A percentile compares a stretch with the other conserved stretches of the same genome.
Conservation (phyloP, 2,329 filamentous ascomycete genomes). For the Curvularia sp. region DNA sequence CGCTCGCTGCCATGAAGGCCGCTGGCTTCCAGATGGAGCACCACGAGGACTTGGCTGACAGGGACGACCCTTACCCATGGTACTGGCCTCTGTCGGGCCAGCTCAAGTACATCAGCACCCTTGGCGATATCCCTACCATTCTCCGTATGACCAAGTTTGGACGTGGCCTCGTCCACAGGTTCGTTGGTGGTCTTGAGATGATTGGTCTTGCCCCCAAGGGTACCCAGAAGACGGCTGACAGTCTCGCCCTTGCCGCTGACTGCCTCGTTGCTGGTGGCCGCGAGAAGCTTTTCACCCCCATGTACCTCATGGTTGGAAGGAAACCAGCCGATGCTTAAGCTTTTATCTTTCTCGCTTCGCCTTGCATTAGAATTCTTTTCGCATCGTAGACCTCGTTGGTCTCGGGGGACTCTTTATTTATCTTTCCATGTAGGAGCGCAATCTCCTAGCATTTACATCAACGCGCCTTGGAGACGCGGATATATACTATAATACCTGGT, state of each 20-base stretch:
- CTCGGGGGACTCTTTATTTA: slow-evolving; percentile 25
- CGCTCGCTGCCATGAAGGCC: slow-evolving; percentile 79
- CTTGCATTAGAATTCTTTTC: slow-evolving; percentile 32
- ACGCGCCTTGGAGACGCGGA: slow-evolving; percentile 26
- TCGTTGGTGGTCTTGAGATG: slow-evolving; percentile 78
- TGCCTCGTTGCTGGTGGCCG: slow-evolving; percentile 84
- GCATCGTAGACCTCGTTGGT: slow-evolving; percentile 19
- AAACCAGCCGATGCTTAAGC: slow-evolving; percentile 67
- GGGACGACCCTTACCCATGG: slow-evolving; percentile 81
- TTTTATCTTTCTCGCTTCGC: slow-evolving; percentile 18
- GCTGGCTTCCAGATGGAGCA: slow-evolving; percentile 85
- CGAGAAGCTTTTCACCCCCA: slow-evolving; percentile 95
- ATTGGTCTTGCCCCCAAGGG: slow-evolving; percentile 78
- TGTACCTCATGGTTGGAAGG: slow-evolving; percentile 95
- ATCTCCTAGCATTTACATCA: slow-evolving; percentile 26
- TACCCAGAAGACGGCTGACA: slow-evolving; percentile 94
- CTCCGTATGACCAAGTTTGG: slow-evolving; percentile 88
- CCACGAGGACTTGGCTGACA: slow-evolving; percentile 84
- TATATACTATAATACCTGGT: slow-evolving; percentile 41
- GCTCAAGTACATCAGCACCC: slow-evolving; percentile 79
- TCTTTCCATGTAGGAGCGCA: slow-evolving; percentile 19
- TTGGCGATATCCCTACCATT: slow-evolving; percentile 82
- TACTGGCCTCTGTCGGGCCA: slow-evolving; percentile 92
- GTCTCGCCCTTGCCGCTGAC: slow-evolving; percentile 81
- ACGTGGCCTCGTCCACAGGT: slow-evolving; percentile 74